A percentile compares a stretch with the other conserved stretches of the same genome.
Conservation (phyloP, 352 stramenopile species). For the Phytophthora hybrid region DNA sequence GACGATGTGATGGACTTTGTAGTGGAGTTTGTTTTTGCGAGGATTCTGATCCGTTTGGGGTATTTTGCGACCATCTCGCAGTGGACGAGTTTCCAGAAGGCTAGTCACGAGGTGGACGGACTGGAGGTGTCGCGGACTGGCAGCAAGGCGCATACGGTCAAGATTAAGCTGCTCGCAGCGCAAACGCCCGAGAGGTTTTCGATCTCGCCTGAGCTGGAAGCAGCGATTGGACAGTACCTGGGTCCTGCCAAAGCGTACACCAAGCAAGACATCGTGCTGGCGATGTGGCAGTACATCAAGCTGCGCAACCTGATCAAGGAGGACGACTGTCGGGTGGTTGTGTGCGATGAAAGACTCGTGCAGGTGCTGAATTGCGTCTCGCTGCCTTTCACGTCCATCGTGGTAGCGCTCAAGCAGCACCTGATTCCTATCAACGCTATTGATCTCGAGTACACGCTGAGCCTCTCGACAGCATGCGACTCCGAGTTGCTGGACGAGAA, state of each 20-base stretch:
- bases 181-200: constrained; percentile 67
- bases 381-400: constrained; percentile 74
- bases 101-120: constrained; percentile 64
- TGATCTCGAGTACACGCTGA: constrained; percentile 72
- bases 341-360: constrained; percentile 62
- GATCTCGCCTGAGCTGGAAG: constrained; percentile 56
- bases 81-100: constrained; percentile 86
- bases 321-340: constrained; percentile 79
- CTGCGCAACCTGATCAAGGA: constrained; percentile 78
- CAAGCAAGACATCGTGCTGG: constrained; percentile 81
- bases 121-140: constrained; percentile 65
- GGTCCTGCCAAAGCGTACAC: constrained; percentile 56
- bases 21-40: background rate
- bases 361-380: constrained; percentile 74
- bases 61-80: constrained; percentile 18
- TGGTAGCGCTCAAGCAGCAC: constrained; percentile 74
- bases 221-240: constrained; percentile 52
- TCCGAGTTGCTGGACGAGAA: constrained; percentile 56
- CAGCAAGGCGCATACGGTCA: constrained; percentile 62
- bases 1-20: background rate
- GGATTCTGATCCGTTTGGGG: background rate
- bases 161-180: constrained; percentile 71
- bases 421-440: constrained; percentile 61
- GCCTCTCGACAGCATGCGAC: constrained; percentile 39
- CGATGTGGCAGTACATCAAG: constrained; percentile 85